These are phyloP conservation scores for Phylloporus sp. DNA, from an alignment of 1,284 basidiomycete genomes.

Conservation along the genomic window DNA sequence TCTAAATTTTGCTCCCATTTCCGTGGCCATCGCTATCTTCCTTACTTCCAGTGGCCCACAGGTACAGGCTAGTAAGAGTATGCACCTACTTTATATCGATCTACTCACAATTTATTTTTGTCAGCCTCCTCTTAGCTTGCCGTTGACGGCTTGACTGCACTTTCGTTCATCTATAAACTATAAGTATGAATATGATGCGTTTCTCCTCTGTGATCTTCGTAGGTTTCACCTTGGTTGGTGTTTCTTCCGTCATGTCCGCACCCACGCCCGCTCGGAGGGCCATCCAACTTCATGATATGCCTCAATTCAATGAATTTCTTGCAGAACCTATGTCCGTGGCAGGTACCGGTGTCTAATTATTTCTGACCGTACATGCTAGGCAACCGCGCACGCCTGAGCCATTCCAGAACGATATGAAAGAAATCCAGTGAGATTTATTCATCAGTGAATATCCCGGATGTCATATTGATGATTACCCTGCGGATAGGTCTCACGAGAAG, in stretches of 20 bases:
- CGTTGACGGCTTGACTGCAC: not conserved
- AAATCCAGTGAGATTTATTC: not conserved
- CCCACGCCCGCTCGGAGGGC: not conserved
- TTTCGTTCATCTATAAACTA: not conserved
- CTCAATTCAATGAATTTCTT: not conserved
- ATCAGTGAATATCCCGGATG: not conserved
- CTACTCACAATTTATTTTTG: not conserved
- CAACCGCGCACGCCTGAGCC: not conserved
- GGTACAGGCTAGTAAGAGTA: not conserved
- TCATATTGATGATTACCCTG: not conserved
- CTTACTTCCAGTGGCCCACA: not conserved
- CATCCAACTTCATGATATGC: not conserved
- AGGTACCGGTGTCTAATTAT: not conserved
- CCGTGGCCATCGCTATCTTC: not conserved
- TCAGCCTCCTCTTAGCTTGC: not conserved
- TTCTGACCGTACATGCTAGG: not conserved
- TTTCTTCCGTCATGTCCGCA: not conserved
- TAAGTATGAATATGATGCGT: not conserved
- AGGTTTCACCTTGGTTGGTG: not conserved
- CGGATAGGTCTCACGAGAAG: conserved; percentile 17
- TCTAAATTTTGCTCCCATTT: not conserved
- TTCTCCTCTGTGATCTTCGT: not conserved
- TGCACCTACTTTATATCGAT: not conserved
- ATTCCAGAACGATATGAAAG: not conserved
- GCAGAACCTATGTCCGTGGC: conserved; percentile 4